Percentiles rank a stretch among this genome's conserved stretches.
phyloP scores from a whole-genome alignment of 176 grass and related monocot genomes.

The Poa pratensis region DNA sequence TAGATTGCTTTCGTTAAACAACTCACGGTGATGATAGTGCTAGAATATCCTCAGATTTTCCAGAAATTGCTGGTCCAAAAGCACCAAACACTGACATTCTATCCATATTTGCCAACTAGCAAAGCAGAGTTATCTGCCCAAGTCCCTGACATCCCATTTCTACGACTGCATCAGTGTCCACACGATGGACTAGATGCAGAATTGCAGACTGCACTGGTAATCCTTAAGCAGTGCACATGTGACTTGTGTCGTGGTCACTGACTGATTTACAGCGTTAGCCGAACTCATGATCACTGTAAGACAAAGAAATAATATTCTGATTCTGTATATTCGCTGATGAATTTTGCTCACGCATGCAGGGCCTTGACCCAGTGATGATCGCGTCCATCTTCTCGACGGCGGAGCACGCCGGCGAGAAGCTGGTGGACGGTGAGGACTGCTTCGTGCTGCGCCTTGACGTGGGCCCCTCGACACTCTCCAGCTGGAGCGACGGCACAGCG shows the following conservation, averaged over 20 bases:
- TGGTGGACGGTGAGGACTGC: conserved; percentile 85
- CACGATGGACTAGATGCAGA: background rate
- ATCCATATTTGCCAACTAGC: conserved; percentile 33
- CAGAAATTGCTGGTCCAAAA: conserved; percentile 28
- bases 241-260: background rate
- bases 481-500: conserved; percentile 88
- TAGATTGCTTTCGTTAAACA: conserved; percentile 4
- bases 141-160: background rate
- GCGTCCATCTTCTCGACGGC: conserved; percentile 84
- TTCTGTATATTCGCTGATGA: background rate
- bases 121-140: conserved; percentile 32
- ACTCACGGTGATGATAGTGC: background rate
- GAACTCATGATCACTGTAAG: background rate
- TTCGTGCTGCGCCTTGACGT: conserved; percentile 88
- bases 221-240: background rate
- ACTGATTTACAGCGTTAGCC: background rate
- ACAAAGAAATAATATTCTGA: background rate
- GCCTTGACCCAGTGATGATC: conserved; percentile 84
- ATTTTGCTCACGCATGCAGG: conserved; percentile 41
- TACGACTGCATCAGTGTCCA: background rate
- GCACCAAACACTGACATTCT: conserved; percentile 42
- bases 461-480: conserved; percentile 65
- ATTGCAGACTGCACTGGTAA: background rate
- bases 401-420: conserved; percentile 88
- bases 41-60: background rate